Conservation (phyloP, 2,329 filamentous ascomycete species). For the Talaromyces sp. region DNA sequence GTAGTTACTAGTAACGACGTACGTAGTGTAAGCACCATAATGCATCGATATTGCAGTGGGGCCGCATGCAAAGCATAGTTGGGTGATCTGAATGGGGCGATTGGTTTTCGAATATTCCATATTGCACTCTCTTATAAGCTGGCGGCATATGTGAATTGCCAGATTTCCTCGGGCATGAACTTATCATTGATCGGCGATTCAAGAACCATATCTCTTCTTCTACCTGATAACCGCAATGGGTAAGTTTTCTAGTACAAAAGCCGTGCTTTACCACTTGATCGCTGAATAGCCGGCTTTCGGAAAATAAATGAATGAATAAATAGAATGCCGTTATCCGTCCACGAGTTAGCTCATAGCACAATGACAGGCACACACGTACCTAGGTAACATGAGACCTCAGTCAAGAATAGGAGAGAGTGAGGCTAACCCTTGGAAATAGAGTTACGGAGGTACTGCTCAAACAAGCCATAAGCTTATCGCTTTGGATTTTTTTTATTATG, state of each 20-base stretch:
- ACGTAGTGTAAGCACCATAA: too few species aligned
- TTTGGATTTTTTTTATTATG: not conserved
- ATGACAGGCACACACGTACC: too few species aligned
- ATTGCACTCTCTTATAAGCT: not conserved
- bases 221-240: not conserved
- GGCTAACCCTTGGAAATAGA: constrained; percentile 6
- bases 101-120: not conserved
- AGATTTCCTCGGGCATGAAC: not conserved
- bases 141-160: not conserved
- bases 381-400: not conserved
- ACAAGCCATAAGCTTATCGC: not conserved
- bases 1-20: too few species aligned
- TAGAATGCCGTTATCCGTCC: not conserved
- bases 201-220: not conserved
- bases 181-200: not conserved
- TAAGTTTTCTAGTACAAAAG: too few species aligned
- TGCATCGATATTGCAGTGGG: not conserved
- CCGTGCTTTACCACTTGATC: not conserved
- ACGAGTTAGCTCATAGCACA: not conserved
- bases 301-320: not conserved
- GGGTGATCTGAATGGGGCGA: not conserved
- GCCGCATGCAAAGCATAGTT: not conserved
- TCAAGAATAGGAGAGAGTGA: not conserved
- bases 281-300: not conserved
- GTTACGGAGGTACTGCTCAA: not conserved